Conservation (phyloP, 306 rosid species). For the Hippophae rhamnoides region DNA sequence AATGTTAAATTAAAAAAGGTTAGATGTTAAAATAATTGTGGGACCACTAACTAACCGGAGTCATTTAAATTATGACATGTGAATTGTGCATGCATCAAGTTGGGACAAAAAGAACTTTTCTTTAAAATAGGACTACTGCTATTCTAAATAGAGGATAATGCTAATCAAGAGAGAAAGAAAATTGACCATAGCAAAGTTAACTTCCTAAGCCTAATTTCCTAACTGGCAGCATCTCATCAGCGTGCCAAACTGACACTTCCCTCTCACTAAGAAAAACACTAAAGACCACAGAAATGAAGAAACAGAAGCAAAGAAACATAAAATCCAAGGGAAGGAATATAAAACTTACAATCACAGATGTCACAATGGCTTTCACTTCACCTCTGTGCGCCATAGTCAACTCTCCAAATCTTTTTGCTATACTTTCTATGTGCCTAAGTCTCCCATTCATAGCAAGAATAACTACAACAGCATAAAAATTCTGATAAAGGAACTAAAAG, state of each 20-base stretch:
- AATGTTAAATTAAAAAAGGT: too few relatives aligned
- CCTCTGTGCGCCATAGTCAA: slow-evolving; percentile 92
- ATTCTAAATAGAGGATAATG: too few relatives aligned
- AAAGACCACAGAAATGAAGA: neutral
- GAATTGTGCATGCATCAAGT: too few relatives aligned
- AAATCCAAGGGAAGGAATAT: neutral
- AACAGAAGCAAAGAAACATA: neutral
- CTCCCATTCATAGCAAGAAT: slow-evolving; percentile 70
- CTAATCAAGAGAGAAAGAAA: too few relatives aligned
- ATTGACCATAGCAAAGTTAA: too few relatives aligned
- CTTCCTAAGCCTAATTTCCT: too few relatives aligned
- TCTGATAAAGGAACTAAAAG: neutral
- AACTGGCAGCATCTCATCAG: too few relatives aligned
- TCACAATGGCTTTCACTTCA: slow-evolving; percentile 75
- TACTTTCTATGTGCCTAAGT: slow-evolving; percentile 55
- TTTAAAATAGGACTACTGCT: too few relatives aligned
- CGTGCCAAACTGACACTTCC: neutral
- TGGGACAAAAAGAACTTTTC: too few relatives aligned
- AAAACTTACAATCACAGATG: slow-evolving; percentile 73
- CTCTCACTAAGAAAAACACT: neutral
- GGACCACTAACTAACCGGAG: too few relatives aligned
- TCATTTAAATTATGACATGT: too few relatives aligned
- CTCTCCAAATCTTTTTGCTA: slow-evolving; percentile 60
- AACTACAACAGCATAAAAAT: slow-evolving; percentile 25
- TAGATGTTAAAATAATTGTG: too few relatives aligned